These are phyloP conservation scores for Fusarium poae DNA, from an alignment of 2,329 filamentous ascomycete species.

Conservation along the genomic window DNA sequence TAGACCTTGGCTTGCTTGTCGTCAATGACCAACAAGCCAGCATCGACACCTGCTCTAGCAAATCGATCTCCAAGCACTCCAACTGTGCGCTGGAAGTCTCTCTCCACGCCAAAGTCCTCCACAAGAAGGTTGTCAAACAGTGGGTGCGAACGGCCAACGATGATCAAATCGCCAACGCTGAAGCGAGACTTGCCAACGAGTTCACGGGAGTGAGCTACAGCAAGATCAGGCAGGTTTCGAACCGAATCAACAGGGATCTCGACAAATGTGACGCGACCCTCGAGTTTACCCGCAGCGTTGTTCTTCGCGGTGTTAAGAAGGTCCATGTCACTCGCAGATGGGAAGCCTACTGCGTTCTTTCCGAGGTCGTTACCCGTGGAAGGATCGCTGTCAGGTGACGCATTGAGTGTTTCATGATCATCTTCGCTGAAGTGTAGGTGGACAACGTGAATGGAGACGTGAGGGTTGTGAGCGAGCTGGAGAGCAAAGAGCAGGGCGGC, in stretches of 20 bases:
- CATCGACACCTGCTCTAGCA: conserved; percentile 47
- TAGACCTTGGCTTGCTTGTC: conserved; percentile 25
- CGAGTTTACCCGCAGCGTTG: conserved; percentile 32
- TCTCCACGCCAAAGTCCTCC: conserved; percentile 45
- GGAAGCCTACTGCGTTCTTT: conserved; percentile 27
- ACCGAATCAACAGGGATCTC: conserved; percentile 45
- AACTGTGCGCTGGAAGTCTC: conserved; percentile 46
- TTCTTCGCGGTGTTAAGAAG: conserved; percentile 46
- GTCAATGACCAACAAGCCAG: conserved; percentile 50
- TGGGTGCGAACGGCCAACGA: conserved; percentile 44
- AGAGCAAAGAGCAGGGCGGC: conserved; percentile 84
- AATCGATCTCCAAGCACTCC: conserved; percentile 48
- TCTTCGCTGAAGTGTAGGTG: conserved; percentile 53
- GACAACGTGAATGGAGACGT: conserved; percentile 82
- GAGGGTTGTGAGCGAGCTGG: conserved; percentile 83
- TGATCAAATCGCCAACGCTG: conserved; percentile 48
- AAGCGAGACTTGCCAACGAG: conserved; percentile 42
- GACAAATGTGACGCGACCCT: conserved; percentile 40
- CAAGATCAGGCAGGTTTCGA: conserved; percentile 46
- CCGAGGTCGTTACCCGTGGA: conserved; percentile 17
- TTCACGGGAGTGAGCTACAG: conserved; percentile 38
- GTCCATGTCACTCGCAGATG: conserved; percentile 47
- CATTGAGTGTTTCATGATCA: conserved; percentile 29
- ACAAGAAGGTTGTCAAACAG: conserved; percentile 32
- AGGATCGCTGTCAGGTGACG: conserved; percentile 9